Conservation (phyloP, 2,329 filamentous ascomycete species). For the Gaeumannomyces tritici region DNA sequence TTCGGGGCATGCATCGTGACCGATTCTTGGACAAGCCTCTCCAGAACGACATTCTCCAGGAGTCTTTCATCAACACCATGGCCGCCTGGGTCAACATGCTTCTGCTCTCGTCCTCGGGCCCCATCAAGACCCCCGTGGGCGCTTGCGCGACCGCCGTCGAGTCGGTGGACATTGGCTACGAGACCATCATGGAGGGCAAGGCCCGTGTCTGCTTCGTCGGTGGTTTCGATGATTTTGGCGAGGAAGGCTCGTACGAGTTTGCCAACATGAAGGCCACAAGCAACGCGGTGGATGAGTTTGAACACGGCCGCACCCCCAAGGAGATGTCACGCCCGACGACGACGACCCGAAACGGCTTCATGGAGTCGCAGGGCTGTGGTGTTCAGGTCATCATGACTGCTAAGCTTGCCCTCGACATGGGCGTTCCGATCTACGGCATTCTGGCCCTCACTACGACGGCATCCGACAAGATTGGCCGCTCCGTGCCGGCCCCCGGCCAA, state of each 20-base stretch:
- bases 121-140: constrained; percentile 97
- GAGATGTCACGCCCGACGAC: constrained; percentile 98
- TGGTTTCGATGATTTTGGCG: constrained; percentile 98
- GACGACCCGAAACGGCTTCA: constrained; percentile 94
- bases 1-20: constrained; percentile 97
- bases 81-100: constrained; percentile 99
- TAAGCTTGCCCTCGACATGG: constrained; percentile 93
- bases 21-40: constrained; percentile 93
- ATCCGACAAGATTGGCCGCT: constrained; percentile 98
- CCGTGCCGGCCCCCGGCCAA: constrained; percentile 90
- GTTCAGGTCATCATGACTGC: constrained; percentile 98
- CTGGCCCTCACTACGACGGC: constrained; percentile 90
- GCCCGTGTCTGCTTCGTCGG: constrained; percentile 94
- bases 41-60: constrained; percentile 97
- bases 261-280: constrained; percentile 99
- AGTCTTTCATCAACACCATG: constrained; percentile 99
- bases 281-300: constrained; percentile 94
- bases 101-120: constrained; percentile 83
- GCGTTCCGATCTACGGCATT: constrained; percentile 93
- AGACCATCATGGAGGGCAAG: constrained; percentile 98
- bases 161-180: constrained; percentile 94
- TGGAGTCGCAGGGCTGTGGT: constrained; percentile 98
- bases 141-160: constrained; percentile 96
- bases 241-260: constrained; percentile 98
- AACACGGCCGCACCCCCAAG: constrained; percentile 84